phyloP scores from a whole-genome alignment of 768 basidiomycete species.

The Psilocybe cyanescens region DNA sequence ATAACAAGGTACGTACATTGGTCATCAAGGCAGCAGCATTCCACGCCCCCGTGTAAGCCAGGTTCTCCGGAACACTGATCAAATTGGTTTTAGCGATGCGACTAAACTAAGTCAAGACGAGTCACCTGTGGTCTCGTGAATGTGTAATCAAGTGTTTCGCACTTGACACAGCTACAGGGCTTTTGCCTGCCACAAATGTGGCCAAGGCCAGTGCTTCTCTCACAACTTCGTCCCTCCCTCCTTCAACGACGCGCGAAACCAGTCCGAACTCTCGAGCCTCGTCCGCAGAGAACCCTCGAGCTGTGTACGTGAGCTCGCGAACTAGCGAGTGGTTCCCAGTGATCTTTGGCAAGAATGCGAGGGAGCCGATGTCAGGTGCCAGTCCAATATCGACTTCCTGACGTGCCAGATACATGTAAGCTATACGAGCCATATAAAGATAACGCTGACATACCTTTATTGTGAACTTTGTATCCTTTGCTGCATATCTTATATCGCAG shows the following conservation, averaged over 20 bases:
- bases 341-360: slow-evolving; percentile 81
- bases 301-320: slow-evolving; percentile 79
- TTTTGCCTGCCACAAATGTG: slow-evolving; percentile 68
- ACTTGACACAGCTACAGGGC: slow-evolving; percentile 76
- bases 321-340: slow-evolving; percentile 74
- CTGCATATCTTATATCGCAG: slow-evolving; percentile 81
- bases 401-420: background rate
- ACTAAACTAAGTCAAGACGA: background rate
- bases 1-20: slow-evolving; percentile 28
- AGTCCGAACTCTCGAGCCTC: slow-evolving; percentile 77
- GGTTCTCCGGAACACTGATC: slow-evolving; percentile 41
- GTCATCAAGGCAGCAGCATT: slow-evolving; percentile 47
- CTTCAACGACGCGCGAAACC: slow-evolving; percentile 71
- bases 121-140: slow-evolving; percentile 75
- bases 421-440: slow-evolving; percentile 38
- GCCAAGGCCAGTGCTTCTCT: slow-evolving; percentile 70
- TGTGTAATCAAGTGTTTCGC: slow-evolving; percentile 83
- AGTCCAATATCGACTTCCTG: slow-evolving; percentile 89
- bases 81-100: background rate
- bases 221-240: slow-evolving; percentile 68
- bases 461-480: slow-evolving; percentile 62
- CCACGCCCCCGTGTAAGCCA: slow-evolving; percentile 49
- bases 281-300: slow-evolving; percentile 64
- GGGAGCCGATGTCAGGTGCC: slow-evolving; percentile 86
- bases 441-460: slow-evolving; percentile 68